phyloP scores from a whole-genome alignment of 2,329 filamentous ascomycete genomes.

The Colletotrichum sp. region DNA sequence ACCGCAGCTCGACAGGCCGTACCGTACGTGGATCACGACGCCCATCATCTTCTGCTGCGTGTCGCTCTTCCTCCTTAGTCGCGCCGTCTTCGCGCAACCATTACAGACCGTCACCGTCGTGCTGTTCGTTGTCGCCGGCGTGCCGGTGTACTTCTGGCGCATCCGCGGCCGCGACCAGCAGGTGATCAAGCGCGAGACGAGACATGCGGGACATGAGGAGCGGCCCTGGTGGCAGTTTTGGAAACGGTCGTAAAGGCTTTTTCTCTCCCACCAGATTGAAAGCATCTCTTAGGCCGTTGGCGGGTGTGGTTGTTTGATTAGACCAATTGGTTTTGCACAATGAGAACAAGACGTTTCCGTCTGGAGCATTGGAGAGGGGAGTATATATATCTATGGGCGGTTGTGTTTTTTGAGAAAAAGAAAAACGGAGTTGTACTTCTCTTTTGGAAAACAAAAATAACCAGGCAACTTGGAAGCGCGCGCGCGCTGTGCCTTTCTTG shows the following conservation, averaged over 20 bases:
- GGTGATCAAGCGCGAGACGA: slow-evolving; percentile 45
- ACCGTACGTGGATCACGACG: slow-evolving; percentile 95
- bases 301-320: neutral
- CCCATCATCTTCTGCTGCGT: slow-evolving; percentile 99
- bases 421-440: neutral
- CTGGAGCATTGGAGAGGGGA: neutral
- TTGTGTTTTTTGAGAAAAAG: neutral
- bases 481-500: neutral
- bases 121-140: slow-evolving; percentile 80
- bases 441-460: neutral
- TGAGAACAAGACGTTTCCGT: neutral
- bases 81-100: slow-evolving; percentile 90
- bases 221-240: slow-evolving; percentile 66
- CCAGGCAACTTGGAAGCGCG: neutral
- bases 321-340: neutral
- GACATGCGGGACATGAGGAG: slow-evolving; percentile 24
- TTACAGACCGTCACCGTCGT: slow-evolving; percentile 88
- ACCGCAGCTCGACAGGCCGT: slow-evolving; percentile 86
- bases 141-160: slow-evolving; percentile 90
- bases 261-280: neutral
- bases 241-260: slow-evolving; percentile 40
- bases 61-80: slow-evolving; percentile 85
- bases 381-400: neutral
- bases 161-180: slow-evolving; percentile 69
- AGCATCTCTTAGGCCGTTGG: neutral